phyloP scores from a whole-genome alignment of 108 stramenopile genomes.

The Stephanodiscus triporus region DNA sequence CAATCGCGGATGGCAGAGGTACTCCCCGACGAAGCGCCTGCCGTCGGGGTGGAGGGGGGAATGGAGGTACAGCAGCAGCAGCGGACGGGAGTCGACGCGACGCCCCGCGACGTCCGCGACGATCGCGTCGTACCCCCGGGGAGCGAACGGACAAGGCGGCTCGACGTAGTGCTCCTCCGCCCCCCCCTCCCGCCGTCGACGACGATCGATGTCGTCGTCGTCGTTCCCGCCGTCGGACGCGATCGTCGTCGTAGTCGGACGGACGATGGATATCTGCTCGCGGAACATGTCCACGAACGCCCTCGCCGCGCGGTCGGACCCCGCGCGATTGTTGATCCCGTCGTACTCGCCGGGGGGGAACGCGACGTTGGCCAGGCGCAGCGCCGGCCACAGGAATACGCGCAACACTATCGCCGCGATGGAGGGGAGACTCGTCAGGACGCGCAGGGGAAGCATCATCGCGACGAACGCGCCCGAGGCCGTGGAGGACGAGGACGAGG shows the following conservation, averaged over 20 bases:
- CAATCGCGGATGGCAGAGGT: constrained; percentile 55
- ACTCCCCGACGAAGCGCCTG: constrained; percentile 48
- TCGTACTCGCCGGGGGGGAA: constrained; percentile 66
- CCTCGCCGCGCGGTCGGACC: constrained; percentile 66
- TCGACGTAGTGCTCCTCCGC: constrained; percentile 47
- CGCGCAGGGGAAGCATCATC: constrained; percentile 5
- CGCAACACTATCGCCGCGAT: constrained; percentile 43
- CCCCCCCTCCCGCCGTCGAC: neutral
- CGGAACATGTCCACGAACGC: constrained; percentile 59
- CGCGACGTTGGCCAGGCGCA: constrained; percentile 34
- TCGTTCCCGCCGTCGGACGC: constrained; percentile 6
- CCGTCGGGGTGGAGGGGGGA: constrained; percentile 66
- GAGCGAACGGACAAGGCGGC: constrained; percentile 55
- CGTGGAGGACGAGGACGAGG: neutral
- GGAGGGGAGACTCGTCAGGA: constrained; percentile 29
- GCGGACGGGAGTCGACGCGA: constrained; percentile 26
- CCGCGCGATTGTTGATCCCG: constrained; percentile 55
- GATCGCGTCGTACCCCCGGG: constrained; percentile 39
- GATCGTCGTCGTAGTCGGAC: constrained; percentile 10
- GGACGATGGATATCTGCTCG: constrained; percentile 29
- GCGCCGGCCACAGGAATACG: constrained; percentile 57
- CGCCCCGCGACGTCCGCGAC: constrained; percentile 18
- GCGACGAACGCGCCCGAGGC: neutral
- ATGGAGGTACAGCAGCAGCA: constrained; percentile 74
- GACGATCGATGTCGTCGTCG: constrained; percentile 13